Evolutionary conservation across 106 monocot genomes (phyloP).

Genomic region (Dioscorea dumetorum): DNA sequence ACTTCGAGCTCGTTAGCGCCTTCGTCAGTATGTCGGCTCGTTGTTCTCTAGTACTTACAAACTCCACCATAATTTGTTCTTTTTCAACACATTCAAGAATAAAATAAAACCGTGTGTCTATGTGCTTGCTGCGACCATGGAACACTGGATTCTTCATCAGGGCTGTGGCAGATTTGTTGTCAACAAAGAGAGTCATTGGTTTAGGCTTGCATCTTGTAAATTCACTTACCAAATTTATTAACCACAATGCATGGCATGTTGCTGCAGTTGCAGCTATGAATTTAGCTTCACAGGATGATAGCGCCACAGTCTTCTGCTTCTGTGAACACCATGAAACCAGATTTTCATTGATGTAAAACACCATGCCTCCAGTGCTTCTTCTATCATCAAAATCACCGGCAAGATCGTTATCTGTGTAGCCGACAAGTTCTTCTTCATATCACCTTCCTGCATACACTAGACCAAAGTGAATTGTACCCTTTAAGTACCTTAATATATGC

Average conservation of each 20-base stretch:
- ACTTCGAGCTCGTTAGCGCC: too few species aligned
- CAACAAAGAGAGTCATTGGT: not conserved
- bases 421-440: slow-evolving; percentile 1
- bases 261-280: not conserved
- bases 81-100: too few species aligned
- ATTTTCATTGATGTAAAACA: too few species aligned
- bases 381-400: too few species aligned
- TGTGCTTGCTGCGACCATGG: not conserved
- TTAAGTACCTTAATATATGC: slow-evolving; percentile 14
- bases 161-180: slow-evolving; percentile 9
- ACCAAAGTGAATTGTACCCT: slow-evolving; percentile 9
- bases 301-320: slow-evolving; percentile 9
- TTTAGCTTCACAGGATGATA: slow-evolving; percentile 1
- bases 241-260: too few species aligned
- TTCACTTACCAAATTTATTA: too few species aligned
- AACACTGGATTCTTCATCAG: slow-evolving; percentile 11
- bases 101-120: too few species aligned
- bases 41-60: not conserved
- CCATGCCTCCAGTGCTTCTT: too few species aligned
- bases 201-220: not conserved
- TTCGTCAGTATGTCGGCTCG: too few species aligned
- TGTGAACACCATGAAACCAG: too few species aligned
- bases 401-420: slow-evolving; percentile 8
- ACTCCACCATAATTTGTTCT: slow-evolving; percentile 5
- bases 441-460: not conserved